Conservation (phyloP, 192 early-diverging fungal species). For the Dissophora ornata region DNA sequence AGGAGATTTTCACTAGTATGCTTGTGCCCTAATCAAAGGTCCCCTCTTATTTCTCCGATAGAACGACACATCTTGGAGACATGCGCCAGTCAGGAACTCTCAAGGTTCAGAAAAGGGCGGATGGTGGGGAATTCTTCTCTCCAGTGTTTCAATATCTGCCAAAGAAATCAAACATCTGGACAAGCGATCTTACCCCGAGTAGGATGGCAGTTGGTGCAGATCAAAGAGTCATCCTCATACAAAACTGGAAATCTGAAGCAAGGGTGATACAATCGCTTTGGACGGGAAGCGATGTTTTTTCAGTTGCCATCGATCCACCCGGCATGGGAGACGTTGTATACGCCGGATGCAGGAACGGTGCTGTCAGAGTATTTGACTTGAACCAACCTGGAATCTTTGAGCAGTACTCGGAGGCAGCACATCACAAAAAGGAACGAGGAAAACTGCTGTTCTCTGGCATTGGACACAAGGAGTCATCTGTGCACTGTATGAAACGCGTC, state of each 20-base stretch:
- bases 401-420: not conserved
- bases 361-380: constrained; percentile 31
- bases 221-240: constrained; percentile 9
- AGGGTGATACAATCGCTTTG: not conserved
- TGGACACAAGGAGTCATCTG: constrained; percentile 39
- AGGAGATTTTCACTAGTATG: too few species aligned
- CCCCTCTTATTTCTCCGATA: too few species aligned
- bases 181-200: constrained; percentile 11
- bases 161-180: constrained; percentile 34
- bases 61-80: constrained; percentile 35
- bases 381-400: constrained; percentile 9
- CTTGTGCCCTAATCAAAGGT: too few species aligned
- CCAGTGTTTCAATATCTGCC: not conserved
- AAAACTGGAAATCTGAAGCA: constrained; percentile 18
- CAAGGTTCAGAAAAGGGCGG: constrained; percentile 3
- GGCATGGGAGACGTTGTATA: constrained; percentile 21
- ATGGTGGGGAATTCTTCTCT: not conserved
- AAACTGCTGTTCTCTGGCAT: constrained; percentile 19
- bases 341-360: constrained; percentile 47
- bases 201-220: constrained; percentile 29
- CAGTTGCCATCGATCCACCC: constrained; percentile 21
- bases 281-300: constrained; percentile 51
- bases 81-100: constrained; percentile 27
- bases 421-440: constrained; percentile 2
- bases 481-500: constrained; percentile 19